Base-by-base conservation (phyloP, 306 rosid species). In the Vicia sativa region DNA sequence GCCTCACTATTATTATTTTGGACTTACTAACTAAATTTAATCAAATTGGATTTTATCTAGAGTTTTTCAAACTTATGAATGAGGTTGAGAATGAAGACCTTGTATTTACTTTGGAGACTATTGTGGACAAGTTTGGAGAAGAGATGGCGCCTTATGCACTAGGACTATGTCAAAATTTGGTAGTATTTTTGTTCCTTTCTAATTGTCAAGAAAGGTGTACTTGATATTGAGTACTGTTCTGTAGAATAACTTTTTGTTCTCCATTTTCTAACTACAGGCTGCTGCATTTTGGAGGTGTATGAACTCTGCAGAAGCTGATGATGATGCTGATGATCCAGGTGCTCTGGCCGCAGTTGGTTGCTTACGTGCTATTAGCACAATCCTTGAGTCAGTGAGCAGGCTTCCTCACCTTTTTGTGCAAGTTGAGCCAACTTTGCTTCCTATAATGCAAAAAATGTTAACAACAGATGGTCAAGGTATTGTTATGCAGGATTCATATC, bases 81-180 rank as follows among this genome's bases (percentile, higher is more conserved):
- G 98, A 92, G 87, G 96, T 92, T 80, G 96, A 92, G 83, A 92
- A 92, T 81, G 98, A 92, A 81, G 98, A 92, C 76, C 95, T 92
- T 52, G 96, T 92, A 34, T 92, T 87, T 77, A 92, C 98, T 37
- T 82, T 92, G 88, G 98, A 92, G 86, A 92, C 98, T 52, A 89
- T 92, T 70, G 98, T 92, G 73, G 98, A 92, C 77, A 92, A 92
- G 64, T 92, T 92, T 61, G 98, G 98, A 77, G 98, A 92, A 84
- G 96, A 92, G 82, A 92, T 92, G 98, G 96, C 96, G 44, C 98
- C 98, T 65, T 92, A 92, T 84, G 98, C 98, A 14, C 84, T 92
- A 73, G 98, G 98, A 62, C 71, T 92, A 76, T 92, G 98, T 66
- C 95, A 87, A 73, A 92, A 92, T 78, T 81, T 92, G 95, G 98